Evolutionary conservation across 192 early-diverging fungal species (phyloP).

Genomic region (Linnemannia elongata): DNA sequence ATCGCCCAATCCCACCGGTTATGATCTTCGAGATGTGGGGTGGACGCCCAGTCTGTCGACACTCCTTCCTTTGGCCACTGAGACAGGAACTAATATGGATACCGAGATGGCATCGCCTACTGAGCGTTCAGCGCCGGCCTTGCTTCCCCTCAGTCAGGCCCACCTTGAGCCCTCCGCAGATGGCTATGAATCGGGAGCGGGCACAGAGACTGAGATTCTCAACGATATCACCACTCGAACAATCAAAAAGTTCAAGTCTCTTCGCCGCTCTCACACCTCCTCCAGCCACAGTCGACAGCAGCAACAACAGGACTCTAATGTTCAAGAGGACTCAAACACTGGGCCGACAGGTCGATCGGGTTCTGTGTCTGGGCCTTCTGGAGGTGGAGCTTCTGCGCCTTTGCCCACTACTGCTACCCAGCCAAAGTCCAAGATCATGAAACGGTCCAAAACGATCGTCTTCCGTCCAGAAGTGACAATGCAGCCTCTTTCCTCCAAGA

Average conservation of each 20-base stretch:
- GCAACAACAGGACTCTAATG: neutral
- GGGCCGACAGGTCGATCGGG: neutral
- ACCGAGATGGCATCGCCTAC: constrained; percentile 37
- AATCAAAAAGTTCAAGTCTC: constrained; percentile 47
- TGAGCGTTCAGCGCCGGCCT: neutral
- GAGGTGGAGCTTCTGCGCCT: neutral
- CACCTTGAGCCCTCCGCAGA: neutral
- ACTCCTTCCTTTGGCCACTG: neutral
- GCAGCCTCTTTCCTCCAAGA: constrained; percentile 51
- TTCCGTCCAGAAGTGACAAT: constrained; percentile 47
- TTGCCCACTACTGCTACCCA: neutral
- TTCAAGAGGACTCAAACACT: neutral
- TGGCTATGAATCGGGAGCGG: neutral
- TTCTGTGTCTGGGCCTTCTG: neutral
- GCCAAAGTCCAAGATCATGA: constrained; percentile 40
- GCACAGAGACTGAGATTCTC: neutral
- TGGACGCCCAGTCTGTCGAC: constrained; percentile 1
- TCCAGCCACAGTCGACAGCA: neutral
- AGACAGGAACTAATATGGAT: constrained; percentile 2
- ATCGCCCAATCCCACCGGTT: constrained; percentile 10
- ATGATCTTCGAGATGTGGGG: neutral
- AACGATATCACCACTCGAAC: constrained; percentile 30
- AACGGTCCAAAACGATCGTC: constrained; percentile 42
- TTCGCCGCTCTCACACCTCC: constrained; percentile 33
- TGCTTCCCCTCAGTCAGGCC: neutral